Conservation (phyloP, 108 stramenopile species). For the Discostella stelligeroides region DNA sequence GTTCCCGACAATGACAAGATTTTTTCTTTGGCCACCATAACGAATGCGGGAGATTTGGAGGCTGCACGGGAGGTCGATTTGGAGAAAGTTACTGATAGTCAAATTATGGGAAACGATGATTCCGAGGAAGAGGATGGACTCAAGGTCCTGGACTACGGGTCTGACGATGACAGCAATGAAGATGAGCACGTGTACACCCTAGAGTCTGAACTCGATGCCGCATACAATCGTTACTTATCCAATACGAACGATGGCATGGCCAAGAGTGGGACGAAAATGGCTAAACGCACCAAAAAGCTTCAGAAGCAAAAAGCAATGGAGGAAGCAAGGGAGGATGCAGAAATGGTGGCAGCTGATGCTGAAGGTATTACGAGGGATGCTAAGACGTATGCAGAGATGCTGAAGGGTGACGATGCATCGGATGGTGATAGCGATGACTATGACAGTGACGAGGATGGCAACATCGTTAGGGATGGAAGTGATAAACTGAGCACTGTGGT, state of each 20-base stretch:
- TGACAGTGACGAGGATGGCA: conserved; percentile 56
- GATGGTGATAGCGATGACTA: conserved; percentile 58
- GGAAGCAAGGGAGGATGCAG: conserved; percentile 85
- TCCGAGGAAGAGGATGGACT: conserved; percentile 54
- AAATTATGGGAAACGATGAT: conserved; percentile 54
- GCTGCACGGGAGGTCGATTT: conserved; percentile 82
- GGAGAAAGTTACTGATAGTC: conserved; percentile 71
- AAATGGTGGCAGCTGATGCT: conserved; percentile 65
- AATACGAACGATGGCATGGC: conserved; percentile 75
- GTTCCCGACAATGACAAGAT: conserved; percentile 84
- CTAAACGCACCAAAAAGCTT: conserved; percentile 83
- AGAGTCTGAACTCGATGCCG: conserved; percentile 85
- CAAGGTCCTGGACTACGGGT: conserved; percentile 35
- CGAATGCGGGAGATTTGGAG: conserved; percentile 63
- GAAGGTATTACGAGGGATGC: conserved; percentile 65
- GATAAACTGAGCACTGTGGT: conserved; percentile 59
- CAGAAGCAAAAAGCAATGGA: conserved; percentile 77
- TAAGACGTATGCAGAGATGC: conserved; percentile 74
- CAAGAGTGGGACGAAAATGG: conserved; percentile 81
- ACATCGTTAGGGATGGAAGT: conserved; percentile 62
- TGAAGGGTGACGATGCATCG: conserved; percentile 70
- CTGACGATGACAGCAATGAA: conserved; percentile 57
- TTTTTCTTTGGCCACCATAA: conserved; percentile 79
- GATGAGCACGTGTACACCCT: conserved; percentile 61
- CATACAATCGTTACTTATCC: conserved; percentile 82